Conservation (phyloP, 2,329 filamentous ascomycete species). For the Hypoxylon sp. region DNA sequence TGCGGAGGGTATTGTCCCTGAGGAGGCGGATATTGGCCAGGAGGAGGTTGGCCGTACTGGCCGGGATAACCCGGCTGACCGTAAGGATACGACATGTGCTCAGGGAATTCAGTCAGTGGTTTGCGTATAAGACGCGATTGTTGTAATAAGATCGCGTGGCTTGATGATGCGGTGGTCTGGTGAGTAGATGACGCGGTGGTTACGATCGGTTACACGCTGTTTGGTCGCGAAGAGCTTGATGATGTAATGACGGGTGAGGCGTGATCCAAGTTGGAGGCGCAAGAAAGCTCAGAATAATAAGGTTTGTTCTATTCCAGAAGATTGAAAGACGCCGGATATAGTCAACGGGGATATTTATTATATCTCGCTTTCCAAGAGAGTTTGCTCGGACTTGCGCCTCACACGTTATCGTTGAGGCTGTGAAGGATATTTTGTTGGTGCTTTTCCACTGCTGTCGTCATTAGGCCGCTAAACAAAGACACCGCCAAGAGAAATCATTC, state of each 20-base stretch:
- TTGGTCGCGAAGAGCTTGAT: background rate
- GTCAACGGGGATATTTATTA: background rate
- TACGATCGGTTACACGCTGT: background rate
- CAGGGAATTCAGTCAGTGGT: background rate
- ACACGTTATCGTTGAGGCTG: slow-evolving; percentile 24
- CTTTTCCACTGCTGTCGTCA: slow-evolving; percentile 1
- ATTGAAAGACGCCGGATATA: background rate
- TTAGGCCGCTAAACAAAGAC: slow-evolving; percentile 12
- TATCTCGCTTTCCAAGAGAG: slow-evolving; percentile 3
- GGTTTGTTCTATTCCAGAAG: background rate
- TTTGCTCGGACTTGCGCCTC: slow-evolving; percentile 21
- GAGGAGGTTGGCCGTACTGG: slow-evolving; percentile 43
- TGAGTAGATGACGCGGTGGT: too few relatives aligned
- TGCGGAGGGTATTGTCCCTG: slow-evolving; percentile 39
- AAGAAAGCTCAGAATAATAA: background rate
- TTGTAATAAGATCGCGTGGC: background rate
- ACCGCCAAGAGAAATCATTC: slow-evolving; percentile 1
- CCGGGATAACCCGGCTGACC: slow-evolving; percentile 32
- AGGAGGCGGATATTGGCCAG: slow-evolving; percentile 40
- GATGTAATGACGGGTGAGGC: slow-evolving; percentile 1
- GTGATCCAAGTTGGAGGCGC: background rate
- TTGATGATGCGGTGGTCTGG: too few relatives aligned
- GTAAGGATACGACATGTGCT: slow-evolving; percentile 36
- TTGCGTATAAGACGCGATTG: background rate
- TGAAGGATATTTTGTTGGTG: slow-evolving; percentile 10